Base-by-base conservation (phyloP, 805 yeast genomes). In the Candida railenensis region DNA sequence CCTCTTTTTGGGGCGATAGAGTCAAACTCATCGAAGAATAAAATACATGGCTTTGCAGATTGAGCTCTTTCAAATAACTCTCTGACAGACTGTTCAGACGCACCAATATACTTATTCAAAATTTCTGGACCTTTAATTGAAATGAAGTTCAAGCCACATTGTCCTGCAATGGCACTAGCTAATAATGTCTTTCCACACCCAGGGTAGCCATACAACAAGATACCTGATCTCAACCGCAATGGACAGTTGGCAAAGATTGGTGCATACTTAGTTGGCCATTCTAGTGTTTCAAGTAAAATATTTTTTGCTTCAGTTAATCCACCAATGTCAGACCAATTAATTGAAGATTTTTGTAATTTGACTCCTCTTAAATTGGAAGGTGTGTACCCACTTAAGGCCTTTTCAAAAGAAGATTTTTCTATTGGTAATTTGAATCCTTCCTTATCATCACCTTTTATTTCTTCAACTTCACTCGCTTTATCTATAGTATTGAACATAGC, bases 1-100 rank as follows among this genome's bases (percentile, higher is more conserved):
- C 98, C 98, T 76, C 98, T 84, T 62, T 91, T 91, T 0, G 98
- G 98, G 0, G 98, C 97, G 59, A 94, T 89, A 0, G 98, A 90
- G 56, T 92, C 98, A 63, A 92, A 91, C 60, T 92, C 97, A 66
- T 92, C 98, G 65, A 92, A 91, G 61, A 92, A 91, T 44, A 92
- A 68, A 25, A 92, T 82, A 58, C 97, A 92, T 0, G 97, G 97
- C 58, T 88, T 89, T 2, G 96, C 97, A 20, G 96, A 86, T 60
- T 87, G 94, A 0, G 98, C 99, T 28, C 96, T 76, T 53, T 91
- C 97, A 63, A 94, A 94, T 40, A 94, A 72, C 48, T 92, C 98
- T 49, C 99, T 76, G 2, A 94, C 92, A 40, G 91, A 83, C 62
- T 92, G 97, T 65, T 94, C 99, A 30, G 96, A 87, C 0, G 98